Conservation (phyloP, 2,329 filamentous ascomycete genomes). For the Pyricularia sp. region DNA sequence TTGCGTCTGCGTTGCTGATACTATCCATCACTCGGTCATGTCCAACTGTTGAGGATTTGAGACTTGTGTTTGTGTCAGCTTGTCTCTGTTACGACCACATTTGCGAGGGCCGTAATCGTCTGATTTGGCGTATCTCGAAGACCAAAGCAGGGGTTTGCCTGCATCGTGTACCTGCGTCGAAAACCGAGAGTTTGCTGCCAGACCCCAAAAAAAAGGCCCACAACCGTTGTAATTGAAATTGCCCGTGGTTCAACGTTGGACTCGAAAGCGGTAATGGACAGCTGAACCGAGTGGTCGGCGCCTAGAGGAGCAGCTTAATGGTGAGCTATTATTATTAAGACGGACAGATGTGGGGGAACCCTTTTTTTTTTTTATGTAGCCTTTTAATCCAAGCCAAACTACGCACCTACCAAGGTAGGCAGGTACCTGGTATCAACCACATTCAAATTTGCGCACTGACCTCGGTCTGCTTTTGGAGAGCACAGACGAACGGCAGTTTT, state of each 20-base stretch:
- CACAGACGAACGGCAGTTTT: not conserved
- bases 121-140: not conserved
- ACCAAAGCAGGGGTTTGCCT: not conserved
- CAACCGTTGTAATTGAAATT: not conserved
- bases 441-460: not conserved
- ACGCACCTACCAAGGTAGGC: not conserved
- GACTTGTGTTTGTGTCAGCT: not conserved
- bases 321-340: not conserved
- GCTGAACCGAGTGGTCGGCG: not conserved
- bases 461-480: not conserved
- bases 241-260: not conserved
- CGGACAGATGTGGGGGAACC: not conserved
- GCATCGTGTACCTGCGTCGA: not conserved
- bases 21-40: not conserved
- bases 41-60: not conserved
- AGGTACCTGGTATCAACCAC: not conserved
- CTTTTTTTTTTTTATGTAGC: not conserved
- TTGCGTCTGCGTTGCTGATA: not conserved
- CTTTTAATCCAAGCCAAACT: too few species aligned
- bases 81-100: slow-evolving; percentile 1
- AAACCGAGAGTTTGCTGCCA: not conserved
- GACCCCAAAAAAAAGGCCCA: not conserved
- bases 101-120: not conserved
- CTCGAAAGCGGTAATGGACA: not conserved
- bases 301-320: not conserved